Evolutionary conservation across 306 rosid genomes (phyloP), one percentile per base, ranked within the genome.

Genomic region (Fragaria iinumae): DNA sequence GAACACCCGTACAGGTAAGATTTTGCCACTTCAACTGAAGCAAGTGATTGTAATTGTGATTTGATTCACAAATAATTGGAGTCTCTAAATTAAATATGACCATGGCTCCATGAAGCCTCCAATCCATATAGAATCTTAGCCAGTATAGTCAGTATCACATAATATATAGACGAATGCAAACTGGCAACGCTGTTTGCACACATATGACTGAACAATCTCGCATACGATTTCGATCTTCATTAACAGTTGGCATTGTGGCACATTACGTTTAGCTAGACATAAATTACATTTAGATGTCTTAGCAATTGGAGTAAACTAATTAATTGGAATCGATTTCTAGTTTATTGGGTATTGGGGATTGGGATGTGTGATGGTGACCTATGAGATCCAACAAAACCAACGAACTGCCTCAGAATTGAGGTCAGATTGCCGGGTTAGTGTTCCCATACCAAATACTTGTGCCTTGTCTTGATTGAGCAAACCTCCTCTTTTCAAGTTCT

Each of bases 341-440:
- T 72, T 52, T 72, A 34, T 36, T 20, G 6, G n/a, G 49, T 44
- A 44, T 45, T 67, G 50, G 18, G 23, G 69, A 82, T 87, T 79
- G 83, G 84, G 53, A 76, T 29, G 52, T 75, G 80, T 67, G 27
- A 76, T 62, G 48, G 49, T 72, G 76, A 81, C 29, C 60, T 53
- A 14, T 20, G 25, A 53, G 32, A 45, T 57, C 32, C 89, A 90
- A 86, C 86, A 81, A 85, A 90, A 82, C 74, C 47, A 87, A 80
- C 83, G 83, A 60, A 67, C 82, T 81, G 76, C 84, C 85, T 88
- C 71, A 84, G 80, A 84, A 79, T 83, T 87, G 93, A 90, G 87
- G 88, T 85, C 80, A 87, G 56, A 72, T 87, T 91, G 92, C 92
- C 92, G 93, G 98, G 76, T 76, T 71, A 71, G 0, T 91, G 93